Conservation (phyloP, 148 eudicot genomes). For the Gaultheria prostrata region DNA sequence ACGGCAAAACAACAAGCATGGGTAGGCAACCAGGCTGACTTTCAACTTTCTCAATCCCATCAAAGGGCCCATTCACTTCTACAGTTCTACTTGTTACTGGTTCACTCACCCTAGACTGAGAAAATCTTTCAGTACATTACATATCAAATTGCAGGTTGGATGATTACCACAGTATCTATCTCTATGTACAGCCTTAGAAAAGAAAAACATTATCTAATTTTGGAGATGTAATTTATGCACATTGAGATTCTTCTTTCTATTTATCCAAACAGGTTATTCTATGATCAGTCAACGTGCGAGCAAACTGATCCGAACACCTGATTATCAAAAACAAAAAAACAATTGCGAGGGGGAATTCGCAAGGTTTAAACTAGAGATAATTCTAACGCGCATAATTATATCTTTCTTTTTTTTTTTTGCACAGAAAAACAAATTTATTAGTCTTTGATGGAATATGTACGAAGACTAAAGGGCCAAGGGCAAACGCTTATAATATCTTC, state of each 20-base stretch:
- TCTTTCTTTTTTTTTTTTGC: too few relatives aligned
- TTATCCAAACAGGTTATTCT: too few relatives aligned
- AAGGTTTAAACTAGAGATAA: too few relatives aligned
- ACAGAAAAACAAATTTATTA: too few relatives aligned
- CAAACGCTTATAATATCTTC: too few relatives aligned
- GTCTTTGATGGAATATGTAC: too few relatives aligned
- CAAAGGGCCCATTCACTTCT: conserved; percentile 13
- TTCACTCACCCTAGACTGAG: background rate
- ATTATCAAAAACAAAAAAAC: too few relatives aligned
- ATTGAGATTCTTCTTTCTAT: background rate
- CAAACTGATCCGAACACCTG: too few relatives aligned
- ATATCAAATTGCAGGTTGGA: background rate
- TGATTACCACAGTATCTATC: background rate
- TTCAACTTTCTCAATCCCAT: background rate
- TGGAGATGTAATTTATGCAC: background rate
- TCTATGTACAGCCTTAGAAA: background rate
- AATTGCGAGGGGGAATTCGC: too few relatives aligned
- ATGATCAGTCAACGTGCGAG: too few relatives aligned
- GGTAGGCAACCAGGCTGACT: conserved; percentile 4
- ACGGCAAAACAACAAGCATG: background rate
- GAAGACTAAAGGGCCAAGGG: too few relatives aligned
- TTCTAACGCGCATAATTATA: too few relatives aligned
- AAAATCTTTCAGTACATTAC: background rate
- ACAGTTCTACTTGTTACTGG: background rate
- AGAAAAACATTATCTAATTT: background rate